Conservation (phyloP, 495 filamentous ascomycete genomes). For the Xylaria nigripes region DNA sequence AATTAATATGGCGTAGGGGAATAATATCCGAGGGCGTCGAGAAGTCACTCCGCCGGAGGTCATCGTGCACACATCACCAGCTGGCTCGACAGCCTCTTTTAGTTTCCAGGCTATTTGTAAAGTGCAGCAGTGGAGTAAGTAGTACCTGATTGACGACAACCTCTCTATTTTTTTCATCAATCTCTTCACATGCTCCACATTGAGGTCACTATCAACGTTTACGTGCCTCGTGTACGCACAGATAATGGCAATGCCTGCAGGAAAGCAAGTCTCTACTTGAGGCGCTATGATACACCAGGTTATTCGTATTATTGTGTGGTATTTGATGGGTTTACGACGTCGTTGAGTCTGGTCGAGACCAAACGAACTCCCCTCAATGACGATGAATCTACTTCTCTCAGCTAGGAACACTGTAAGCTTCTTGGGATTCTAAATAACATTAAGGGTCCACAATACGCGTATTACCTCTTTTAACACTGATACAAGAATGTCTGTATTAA, state of each 20-base stretch:
- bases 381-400: constrained; percentile 15
- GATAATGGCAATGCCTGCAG: constrained; percentile 12
- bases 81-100: constrained; percentile 1
- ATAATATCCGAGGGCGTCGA: constrained; percentile 20
- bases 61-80: constrained; percentile 18
- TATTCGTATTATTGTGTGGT: constrained; percentile 17
- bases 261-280: constrained; percentile 10
- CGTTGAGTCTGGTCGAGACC: constrained; percentile 19
- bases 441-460: background rate
- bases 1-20: constrained; percentile 1
- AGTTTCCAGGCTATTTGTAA: background rate
- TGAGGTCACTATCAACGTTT: constrained; percentile 15
- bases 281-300: constrained; percentile 16
- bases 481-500: constrained; percentile 23
- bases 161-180: constrained; percentile 15
- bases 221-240: constrained; percentile 21
- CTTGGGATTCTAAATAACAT: background rate
- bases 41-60: constrained; percentile 1
- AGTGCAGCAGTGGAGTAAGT: background rate
- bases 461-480: constrained; percentile 25
- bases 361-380: constrained; percentile 15
- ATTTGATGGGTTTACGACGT: constrained; percentile 20
- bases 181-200: constrained; percentile 11
- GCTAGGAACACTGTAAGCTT: constrained; percentile 10
- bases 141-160: constrained; percentile 22